Base-by-base conservation (phyloP, 2,329 filamentous ascomycete genomes). In the Macrophomina pseudophaseolina region DNA sequence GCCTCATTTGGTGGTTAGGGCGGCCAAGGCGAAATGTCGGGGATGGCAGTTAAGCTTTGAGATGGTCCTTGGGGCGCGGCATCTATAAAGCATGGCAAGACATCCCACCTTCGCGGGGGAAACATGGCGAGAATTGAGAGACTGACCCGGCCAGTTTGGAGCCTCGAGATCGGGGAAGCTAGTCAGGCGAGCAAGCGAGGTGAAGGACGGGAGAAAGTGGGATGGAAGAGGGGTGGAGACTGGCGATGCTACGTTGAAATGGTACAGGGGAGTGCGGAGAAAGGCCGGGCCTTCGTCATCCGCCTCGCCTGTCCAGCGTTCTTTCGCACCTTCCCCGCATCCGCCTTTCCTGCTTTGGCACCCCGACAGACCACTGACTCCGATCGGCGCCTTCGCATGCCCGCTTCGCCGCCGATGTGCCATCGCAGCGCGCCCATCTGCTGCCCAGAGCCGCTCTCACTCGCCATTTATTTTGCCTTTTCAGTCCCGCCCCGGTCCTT, bases 381-480 rank as follows among this genome's bases (percentile, higher is more conserved):
- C n/a, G 52, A 54, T 54, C 52, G 52, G 52, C 52, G 33, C 6
- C 52, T 38, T 38, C 7, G 32, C 52, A 18, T 54, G 33, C 52
- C 49, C n/a, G 52, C 28, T 11, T 38, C 3, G 33, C 52, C 8
- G 52, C n/a, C 52, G 16, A 23, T 7, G 52, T 54, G 16, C 30
- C 52, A 54, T 54, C 33, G 52, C 52, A 54, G 52, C 33, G 32
- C 33, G 33, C 14, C 32, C 14, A 28, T 7, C 46, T 28, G n/a
- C 46, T 8, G 8, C 46, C 46, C 46, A 18, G 46, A 28, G n/a
- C 16, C n/a, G 6, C 46, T 23, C 16, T 23, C n/a, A 4, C 18
- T 23, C 52, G 52, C 12, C 52, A 54, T 38, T 11, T 18, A 38
- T 38, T 32, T 11, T n/a, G 30, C 11, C 49, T 23, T 53, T 33